Evolutionary conservation across 768 basidiomycete species (phyloP).

Genomic region (Collybia sordida): DNA sequence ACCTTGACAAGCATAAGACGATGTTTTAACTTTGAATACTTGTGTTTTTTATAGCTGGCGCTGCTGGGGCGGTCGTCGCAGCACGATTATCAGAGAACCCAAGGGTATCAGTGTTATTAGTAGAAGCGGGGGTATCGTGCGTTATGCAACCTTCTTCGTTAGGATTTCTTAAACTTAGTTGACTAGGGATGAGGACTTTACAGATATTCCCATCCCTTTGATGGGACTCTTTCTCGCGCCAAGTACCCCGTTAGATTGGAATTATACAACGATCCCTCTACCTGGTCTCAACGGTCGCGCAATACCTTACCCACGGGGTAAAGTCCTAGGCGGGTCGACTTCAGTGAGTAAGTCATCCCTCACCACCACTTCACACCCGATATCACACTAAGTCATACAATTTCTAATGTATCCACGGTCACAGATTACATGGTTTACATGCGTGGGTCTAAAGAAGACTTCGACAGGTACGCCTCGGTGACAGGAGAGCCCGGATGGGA

Average conservation of each 20-base stretch:
- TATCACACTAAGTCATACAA: neutral
- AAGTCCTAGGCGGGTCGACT: conserved; percentile 29
- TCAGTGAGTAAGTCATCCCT: conserved; percentile 24
- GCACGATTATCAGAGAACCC: conserved; percentile 28
- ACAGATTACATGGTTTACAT: conserved; percentile 30
- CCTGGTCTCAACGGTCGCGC: conserved; percentile 21
- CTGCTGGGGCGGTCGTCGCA: conserved; percentile 26
- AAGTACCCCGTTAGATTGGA: conserved; percentile 28
- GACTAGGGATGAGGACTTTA: conserved; percentile 18
- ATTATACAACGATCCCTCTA: conserved; percentile 30
- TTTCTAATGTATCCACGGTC: neutral
- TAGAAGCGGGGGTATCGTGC: conserved; percentile 32
- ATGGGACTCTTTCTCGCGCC: conserved; percentile 7
- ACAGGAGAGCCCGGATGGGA: conserved; percentile 29
- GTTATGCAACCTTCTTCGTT: neutral
- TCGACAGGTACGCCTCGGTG: conserved; percentile 22
- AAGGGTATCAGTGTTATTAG: conserved; percentile 21
- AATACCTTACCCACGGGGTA: conserved; percentile 24
- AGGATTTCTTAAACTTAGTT: neutral
- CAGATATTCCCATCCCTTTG: conserved; percentile 18
- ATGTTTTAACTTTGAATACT: neutral
- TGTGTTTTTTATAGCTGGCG: conserved; percentile 8
- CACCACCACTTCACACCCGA: too few relatives aligned
- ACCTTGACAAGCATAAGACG: neutral
- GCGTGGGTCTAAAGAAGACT: conserved; percentile 28